phyloP scores from a whole-genome alignment of 176 grass and related monocot species.

The Pontederia paniculata region DNA sequence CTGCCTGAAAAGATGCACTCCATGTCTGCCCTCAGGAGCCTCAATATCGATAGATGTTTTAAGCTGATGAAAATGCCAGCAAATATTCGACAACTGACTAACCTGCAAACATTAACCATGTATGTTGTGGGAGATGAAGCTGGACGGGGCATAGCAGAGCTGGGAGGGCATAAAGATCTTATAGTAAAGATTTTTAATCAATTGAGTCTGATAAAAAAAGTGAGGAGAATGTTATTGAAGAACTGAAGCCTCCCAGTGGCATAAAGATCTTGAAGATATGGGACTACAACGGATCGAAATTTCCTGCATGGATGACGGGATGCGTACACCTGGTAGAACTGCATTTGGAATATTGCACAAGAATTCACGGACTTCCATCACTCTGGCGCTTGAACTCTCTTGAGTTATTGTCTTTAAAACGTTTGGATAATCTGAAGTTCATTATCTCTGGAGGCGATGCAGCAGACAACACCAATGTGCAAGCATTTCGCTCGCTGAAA shows the following conservation, averaged over 20 bases:
- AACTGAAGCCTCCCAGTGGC: slow-evolving; percentile 2
- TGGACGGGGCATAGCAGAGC: slow-evolving; percentile 11
- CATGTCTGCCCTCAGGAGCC: slow-evolving; percentile 4
- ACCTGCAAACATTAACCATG: slow-evolving; percentile 7
- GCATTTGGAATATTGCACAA: neutral
- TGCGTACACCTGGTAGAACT: slow-evolving; percentile 5
- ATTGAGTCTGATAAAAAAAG: too few species aligned
- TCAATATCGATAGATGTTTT: neutral
- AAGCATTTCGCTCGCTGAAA: neutral
- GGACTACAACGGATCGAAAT: neutral
- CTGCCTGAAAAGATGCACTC: neutral
- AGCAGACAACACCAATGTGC: neutral
- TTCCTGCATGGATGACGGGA: slow-evolving; percentile 16
- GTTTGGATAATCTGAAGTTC: neutral
- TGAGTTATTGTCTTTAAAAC: neutral
- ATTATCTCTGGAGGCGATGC: neutral
- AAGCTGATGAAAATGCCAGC: slow-evolving; percentile 3
- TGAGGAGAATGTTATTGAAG: too few species aligned
- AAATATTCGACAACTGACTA: slow-evolving; percentile 1
- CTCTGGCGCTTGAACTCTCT: slow-evolving; percentile 19
- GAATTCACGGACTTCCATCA: slow-evolving; percentile 6
- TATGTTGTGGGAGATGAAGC: slow-evolving; percentile 1
- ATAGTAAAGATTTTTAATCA: too few species aligned
- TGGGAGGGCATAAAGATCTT: too few species aligned
- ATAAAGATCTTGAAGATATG: neutral